phyloP scores from a whole-genome alignment of 2,329 filamentous ascomycete genomes.

The Aspergillus thermomutatus region DNA sequence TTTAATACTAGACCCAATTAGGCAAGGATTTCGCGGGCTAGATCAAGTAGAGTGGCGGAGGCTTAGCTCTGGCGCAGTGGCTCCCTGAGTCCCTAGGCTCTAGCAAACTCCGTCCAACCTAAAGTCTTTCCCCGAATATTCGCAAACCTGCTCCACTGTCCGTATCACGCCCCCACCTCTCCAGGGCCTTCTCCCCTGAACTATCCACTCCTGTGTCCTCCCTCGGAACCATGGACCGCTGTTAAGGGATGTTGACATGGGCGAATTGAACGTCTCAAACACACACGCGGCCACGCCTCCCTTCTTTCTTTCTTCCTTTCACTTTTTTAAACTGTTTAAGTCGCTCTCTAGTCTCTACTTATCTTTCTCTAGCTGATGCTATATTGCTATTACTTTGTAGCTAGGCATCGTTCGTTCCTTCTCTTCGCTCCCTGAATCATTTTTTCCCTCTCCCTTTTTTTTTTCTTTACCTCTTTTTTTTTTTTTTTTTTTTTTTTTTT shows the following conservation, averaged over 20 bases:
- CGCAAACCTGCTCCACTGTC: background rate
- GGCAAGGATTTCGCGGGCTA: background rate
- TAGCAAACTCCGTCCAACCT: background rate
- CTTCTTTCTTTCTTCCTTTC: conserved; percentile 15
- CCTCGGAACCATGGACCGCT: conserved; percentile 15
- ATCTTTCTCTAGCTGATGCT: background rate
- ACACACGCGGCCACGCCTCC: background rate
- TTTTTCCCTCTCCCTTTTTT: conserved; percentile 24
- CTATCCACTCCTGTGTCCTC: conserved; percentile 6
- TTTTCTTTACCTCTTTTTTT: conserved; percentile 15
- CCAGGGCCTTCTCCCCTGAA: conserved; percentile 3
- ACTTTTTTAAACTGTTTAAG: background rate
- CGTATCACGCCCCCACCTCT: background rate
- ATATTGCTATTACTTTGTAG: conserved; percentile 15
- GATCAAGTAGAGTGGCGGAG: conserved; percentile 12
- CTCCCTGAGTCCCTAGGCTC: no score
- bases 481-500: conserved; percentile 17
- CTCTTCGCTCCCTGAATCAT: conserved; percentile 14
- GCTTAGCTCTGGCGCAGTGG: conserved; percentile 14
- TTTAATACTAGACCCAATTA: background rate
- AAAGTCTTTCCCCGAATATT: conserved; percentile 1
- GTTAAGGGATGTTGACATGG: conserved; percentile 4
- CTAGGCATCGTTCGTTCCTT: conserved; percentile 20
- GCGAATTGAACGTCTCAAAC: background rate
- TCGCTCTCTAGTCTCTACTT: background rate